A percentile compares a stretch with the other conserved stretches of the same genome.
These are phyloP conservation scores for Chytriomyces confervae DNA, from an alignment of 192 early-diverging fungal genomes.

Conservation along the genomic window DNA sequence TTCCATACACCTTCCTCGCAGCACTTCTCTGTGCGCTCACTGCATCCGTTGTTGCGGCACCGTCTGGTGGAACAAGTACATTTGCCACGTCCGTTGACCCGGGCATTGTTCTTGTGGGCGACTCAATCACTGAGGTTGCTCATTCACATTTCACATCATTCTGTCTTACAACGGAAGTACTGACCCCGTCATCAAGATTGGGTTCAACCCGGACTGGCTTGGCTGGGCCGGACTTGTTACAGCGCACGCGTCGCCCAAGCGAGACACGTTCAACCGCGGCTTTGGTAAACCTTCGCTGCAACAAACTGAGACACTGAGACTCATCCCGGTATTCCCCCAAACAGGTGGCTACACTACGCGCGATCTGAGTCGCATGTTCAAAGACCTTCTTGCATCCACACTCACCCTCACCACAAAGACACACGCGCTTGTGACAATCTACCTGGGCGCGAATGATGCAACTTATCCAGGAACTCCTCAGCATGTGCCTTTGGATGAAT, in stretches of 20 bases:
- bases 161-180: not conserved
- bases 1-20: no score
- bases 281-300: not conserved
- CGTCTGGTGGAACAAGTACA: no score
- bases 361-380: constrained; percentile 8
- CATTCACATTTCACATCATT: not conserved
- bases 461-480: not conserved
- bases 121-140: constrained; percentile 25
- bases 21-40: no score
- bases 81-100: not conserved
- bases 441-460: constrained; percentile 28
- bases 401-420: not conserved
- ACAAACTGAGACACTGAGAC: not conserved
- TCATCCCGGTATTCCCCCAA: not conserved
- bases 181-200: not conserved
- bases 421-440: constrained; percentile 14
- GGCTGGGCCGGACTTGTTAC: constrained; percentile 15
- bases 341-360: constrained; percentile 16
- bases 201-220: constrained; percentile 10
- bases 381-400: not conserved
- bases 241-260: not conserved
- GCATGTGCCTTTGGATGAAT: constrained; percentile 11
- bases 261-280: not conserved
- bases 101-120: constrained; percentile 11
- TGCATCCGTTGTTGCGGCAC: no score